Conservation (phyloP, 1,284 basidiomycete species). For the Cutaneotrichosporon spelunceum region DNA sequence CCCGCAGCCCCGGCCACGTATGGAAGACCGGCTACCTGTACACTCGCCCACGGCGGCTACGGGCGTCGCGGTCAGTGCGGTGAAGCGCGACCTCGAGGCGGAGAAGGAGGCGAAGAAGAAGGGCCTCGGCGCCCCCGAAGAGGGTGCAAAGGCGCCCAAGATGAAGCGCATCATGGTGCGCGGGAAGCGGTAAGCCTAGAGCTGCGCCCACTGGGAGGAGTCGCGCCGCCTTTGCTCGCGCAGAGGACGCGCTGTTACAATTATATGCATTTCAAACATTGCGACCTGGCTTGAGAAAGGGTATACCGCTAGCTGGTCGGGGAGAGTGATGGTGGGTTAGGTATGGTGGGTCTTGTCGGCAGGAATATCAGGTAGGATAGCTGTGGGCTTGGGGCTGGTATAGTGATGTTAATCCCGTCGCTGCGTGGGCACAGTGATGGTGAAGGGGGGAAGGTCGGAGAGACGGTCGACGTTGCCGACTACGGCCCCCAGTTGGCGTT, state of each 20-base stretch:
- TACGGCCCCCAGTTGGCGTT: constrained; percentile 4
- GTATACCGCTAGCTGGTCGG: background rate
- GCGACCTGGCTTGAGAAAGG: constrained; percentile 8
- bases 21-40: constrained; percentile 48
- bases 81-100: constrained; percentile 49
- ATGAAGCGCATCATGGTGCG: constrained; percentile 47
- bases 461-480: constrained; percentile 3
- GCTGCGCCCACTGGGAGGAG: too few species aligned
- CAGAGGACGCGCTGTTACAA: constrained; percentile 27
- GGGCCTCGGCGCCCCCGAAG: constrained; percentile 28
- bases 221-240: constrained; percentile 26
- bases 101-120: constrained; percentile 51
- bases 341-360: background rate
- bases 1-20: constrained; percentile 39
- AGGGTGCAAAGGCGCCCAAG: constrained; percentile 38
- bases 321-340: background rate
- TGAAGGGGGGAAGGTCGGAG: constrained; percentile 8
- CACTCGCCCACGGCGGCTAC: constrained; percentile 47
- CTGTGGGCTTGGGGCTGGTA: background rate
- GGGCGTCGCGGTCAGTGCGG: constrained; percentile 45
- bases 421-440: constrained; percentile 9
- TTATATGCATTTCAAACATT: constrained; percentile 26
- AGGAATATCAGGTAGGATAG: background rate
- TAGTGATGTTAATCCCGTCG: background rate
- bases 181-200: constrained; percentile 36